phyloP scores from a whole-genome alignment of 1,284 basidiomycete species.

The Waitea zeae region DNA sequence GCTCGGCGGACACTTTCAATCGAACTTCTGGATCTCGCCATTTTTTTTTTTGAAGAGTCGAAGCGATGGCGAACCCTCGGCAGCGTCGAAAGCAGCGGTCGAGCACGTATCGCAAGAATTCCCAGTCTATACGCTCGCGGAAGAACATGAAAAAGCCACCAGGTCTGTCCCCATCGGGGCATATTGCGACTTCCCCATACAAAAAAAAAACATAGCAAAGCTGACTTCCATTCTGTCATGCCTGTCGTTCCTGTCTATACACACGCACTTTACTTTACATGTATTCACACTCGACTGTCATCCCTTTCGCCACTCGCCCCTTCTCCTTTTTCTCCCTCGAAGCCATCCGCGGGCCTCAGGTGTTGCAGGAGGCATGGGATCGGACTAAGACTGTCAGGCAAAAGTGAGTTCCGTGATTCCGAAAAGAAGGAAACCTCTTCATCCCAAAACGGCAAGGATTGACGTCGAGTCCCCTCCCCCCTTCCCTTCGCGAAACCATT shows the following conservation, averaged over 20 bases:
- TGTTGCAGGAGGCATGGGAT: conserved; percentile 80
- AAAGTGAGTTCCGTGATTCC: conserved; percentile 50
- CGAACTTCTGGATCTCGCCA: no score
- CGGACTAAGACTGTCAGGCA: conserved; percentile 79
- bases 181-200: no score
- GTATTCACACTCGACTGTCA: conserved; percentile 1
- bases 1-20: no score
- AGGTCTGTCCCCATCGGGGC: conserved; percentile 35
- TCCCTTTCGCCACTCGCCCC: conserved; percentile 1
- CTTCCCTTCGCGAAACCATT: no score
- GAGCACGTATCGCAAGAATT: conserved; percentile 47
- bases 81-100: conserved; percentile 74
- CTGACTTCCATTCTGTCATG: no score
- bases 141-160: conserved; percentile 65
- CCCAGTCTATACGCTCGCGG: conserved; percentile 52
- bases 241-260: no score
- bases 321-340: neutral
- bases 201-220: no score
- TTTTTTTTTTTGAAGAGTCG: no score
- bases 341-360: conserved; percentile 75
- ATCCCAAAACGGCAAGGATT: no score
- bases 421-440: no score
- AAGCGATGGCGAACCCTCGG: conserved; percentile 84
- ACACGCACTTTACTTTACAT: no score
- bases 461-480: no score